Evolutionary conservation across 495 filamentous ascomycete species (phyloP), one percentile per base, ranked within the genome.

Genomic region (Hyaloscypha bicolor): DNA sequence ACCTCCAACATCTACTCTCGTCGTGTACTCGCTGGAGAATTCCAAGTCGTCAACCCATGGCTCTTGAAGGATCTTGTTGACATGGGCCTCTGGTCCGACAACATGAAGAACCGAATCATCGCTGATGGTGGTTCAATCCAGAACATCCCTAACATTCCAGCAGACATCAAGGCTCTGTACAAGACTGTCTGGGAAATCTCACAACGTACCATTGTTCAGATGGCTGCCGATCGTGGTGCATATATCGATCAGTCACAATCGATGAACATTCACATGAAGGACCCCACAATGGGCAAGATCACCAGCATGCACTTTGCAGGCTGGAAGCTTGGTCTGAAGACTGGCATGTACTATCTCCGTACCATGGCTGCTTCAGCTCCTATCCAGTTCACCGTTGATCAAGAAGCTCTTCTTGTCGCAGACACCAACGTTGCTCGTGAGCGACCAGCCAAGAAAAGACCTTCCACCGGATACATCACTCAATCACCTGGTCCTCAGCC

Each of bases 81-180:
- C 72, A 90, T 97, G 83, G 95, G 95, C 68, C 85, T 99, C 35
- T 99, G 95, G 95, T 97, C 94, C 42, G 95, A 99, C 80, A 93
- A 93, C 84, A 99, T 99, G 95, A 99, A 99, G 87, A 99, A 99
- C 83, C 93, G 95, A 71, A 99, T 99, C 84, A 98, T 99, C 73
- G 90, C 95, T 68, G 94, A 95, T 58, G 93, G 93, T 69, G 95
- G 95, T 60, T 97, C 93, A 9, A 93, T 99, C 68, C 95, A 98
- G 80, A 93, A 93, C 79, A 92, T 99, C 69, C 90, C 93, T 72
- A 97, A 94, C 79, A 97, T 99, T 65, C 95, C 95, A 42, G 85
- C 90, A 32, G 95, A 98, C 70, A 91, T 97, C 86, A 99, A 98
- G 84, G 86, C 91, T 9, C 86, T 99, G 16, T 99, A 99, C 87